Evolutionary conservation across 2,329 filamentous ascomycete species (phyloP).

Genomic region (Coleophoma eucalyptorum): DNA sequence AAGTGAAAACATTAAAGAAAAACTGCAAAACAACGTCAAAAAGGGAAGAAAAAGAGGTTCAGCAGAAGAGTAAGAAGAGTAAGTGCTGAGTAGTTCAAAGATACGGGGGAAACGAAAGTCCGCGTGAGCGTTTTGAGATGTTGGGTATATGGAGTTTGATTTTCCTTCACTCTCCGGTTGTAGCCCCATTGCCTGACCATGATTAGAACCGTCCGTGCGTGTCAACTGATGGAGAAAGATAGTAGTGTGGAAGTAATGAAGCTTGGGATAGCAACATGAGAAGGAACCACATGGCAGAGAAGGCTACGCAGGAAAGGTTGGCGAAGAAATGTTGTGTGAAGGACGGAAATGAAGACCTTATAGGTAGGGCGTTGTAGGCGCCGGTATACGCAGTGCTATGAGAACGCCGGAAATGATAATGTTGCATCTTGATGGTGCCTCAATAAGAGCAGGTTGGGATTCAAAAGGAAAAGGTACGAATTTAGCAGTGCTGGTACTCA

Average conservation of each 20-base stretch:
- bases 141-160: constrained; percentile 11
- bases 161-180: background rate
- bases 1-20: too few relatives aligned
- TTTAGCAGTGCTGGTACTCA: constrained; percentile 8
- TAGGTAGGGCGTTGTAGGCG: constrained; percentile 5
- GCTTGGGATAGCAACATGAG: too few relatives aligned
- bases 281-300: background rate
- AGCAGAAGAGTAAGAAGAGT: constrained; percentile 5
- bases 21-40: constrained; percentile 1
- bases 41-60: constrained; percentile 5
- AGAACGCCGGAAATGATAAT: too few relatives aligned
- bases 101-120: constrained; percentile 11
- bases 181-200: background rate
- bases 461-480: constrained; percentile 8
- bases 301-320: background rate
- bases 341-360: too few relatives aligned
- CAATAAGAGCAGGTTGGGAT: too few relatives aligned
- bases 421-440: too few relatives aligned
- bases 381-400: constrained; percentile 10
- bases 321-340: too few relatives aligned
- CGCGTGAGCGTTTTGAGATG: constrained; percentile 24
- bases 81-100: constrained; percentile 9
- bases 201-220: background rate
- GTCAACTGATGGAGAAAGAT: too few relatives aligned
- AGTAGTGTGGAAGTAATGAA: too few relatives aligned